Evolutionary conservation across 2,329 filamentous ascomycete species (phyloP), one percentile per base, ranked within the genome.

Genomic region (Parastagonospora avenae): DNA sequence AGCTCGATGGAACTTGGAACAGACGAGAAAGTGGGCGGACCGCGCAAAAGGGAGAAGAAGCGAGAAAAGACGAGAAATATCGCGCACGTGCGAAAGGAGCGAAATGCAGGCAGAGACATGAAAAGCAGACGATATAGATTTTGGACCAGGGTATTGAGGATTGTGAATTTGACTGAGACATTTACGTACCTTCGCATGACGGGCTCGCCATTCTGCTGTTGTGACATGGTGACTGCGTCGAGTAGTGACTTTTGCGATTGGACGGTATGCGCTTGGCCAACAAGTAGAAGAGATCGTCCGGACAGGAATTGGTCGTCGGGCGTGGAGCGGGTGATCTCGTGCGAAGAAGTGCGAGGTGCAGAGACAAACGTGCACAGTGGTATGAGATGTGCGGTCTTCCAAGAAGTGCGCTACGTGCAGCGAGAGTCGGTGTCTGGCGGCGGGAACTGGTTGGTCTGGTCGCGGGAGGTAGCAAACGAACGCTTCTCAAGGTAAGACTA

Each of bases 101-200:
- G 32, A 39, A 7, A 44, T 15, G 40, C 11, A 35, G 16, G 38
- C 42, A 44, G 24, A 27, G 15, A 42, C 14, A n/a, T 33, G 39
- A 27, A 31, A 48, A 32, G 31, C 35, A 40, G 9, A 45, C 15
- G 37, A 37, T 37, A 32, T 19, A 48, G 36, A 5, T 27, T 36
- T 35, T 27, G 24, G 45, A 42, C 42, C 42, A 50, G 48, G 53
- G 45, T 46, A 33, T 33, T 31, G 36, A 16, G 33, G 46, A 37
- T 44, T 46, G 48, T 27, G 36, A 44, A 55, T 36, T 19, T 29
- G 37, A 49, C 19, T 46, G 16, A 48, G 48, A 57, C 55, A 53
- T 55, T 48, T 44, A 72, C 81, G 63, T 84, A 88, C 86, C 86
- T 87, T 79, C 84, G 81, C 77, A 86, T 86, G 54, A 85, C 83